phyloP scores from a whole-genome alignment of 1,284 basidiomycete genomes.

The Ustilago hordei region DNA sequence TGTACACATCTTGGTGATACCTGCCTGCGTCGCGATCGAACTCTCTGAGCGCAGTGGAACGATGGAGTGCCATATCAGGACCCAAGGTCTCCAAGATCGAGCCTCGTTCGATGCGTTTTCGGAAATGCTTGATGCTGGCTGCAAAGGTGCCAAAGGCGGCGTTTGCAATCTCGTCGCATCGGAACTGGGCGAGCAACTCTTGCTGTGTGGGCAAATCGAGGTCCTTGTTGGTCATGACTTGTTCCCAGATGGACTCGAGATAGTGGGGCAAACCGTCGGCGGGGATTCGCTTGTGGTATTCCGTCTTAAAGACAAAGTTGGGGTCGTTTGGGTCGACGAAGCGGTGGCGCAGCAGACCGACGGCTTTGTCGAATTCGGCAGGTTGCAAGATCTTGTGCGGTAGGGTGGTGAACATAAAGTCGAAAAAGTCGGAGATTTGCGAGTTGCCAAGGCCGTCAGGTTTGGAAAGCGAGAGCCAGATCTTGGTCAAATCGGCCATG shows the following conservation, averaged over 20 bases:
- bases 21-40: constrained; percentile 95
- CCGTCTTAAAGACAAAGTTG: constrained; percentile 88
- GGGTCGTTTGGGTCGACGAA: constrained; percentile 78
- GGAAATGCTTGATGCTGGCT: constrained; percentile 82
- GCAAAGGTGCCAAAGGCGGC: constrained; percentile 84
- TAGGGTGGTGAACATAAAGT: constrained; percentile 89
- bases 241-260: constrained; percentile 98
- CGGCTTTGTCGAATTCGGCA: constrained; percentile 87
- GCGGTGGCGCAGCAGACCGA: constrained; percentile 79
- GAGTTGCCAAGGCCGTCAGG: constrained; percentile 86
- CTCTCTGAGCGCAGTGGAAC: constrained; percentile 77
- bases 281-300: constrained; percentile 97
- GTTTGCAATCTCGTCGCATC: constrained; percentile 95
- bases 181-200: constrained; percentile 96
- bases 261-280: constrained; percentile 97
- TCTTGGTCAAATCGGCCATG: constrained; percentile 85
- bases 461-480: constrained; percentile 87
- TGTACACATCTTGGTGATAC: constrained; percentile 94
- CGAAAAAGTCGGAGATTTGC: constrained; percentile 90
- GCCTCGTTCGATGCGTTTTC: constrained; percentile 86
- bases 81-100: constrained; percentile 86
- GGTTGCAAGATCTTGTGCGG: constrained; percentile 91
- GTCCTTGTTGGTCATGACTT: constrained; percentile 98
- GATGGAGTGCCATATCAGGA: constrained; percentile 85
- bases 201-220: constrained; percentile 98